Conservation (phyloP, 31 red algal species). For the Odonthalia washingtoniensis region DNA sequence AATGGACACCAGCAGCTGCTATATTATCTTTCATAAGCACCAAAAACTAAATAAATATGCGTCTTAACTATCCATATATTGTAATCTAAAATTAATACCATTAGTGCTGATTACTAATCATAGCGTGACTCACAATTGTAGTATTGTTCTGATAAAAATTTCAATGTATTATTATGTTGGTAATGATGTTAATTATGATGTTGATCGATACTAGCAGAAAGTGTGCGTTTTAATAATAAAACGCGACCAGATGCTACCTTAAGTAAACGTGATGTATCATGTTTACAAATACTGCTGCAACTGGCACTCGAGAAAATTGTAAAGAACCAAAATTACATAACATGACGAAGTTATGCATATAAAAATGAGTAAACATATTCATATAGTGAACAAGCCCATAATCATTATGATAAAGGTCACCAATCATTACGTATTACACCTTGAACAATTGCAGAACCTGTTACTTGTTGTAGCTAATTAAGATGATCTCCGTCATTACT, state of each 20-base stretch:
- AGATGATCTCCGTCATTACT: no score
- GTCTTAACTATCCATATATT: conserved; percentile 87
- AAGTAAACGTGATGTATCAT: no score
- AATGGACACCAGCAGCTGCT: conserved; percentile 83
- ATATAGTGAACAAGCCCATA: conserved; percentile 71
- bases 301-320: no score
- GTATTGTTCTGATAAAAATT: no score
- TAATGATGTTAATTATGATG: no score
- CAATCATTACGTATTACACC: conserved; percentile 63
- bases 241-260: conserved; percentile 73
- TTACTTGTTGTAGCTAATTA: no score
- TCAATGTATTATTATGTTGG: background rate
- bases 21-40: conserved; percentile 66
- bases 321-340: no score
- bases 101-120: conserved; percentile 68
- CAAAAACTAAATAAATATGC: conserved; percentile 63
- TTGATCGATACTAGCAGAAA: conserved; percentile 7
- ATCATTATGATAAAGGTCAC: conserved; percentile 56
- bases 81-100: conserved; percentile 75
- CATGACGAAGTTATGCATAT: conserved; percentile 44
- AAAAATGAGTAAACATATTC: conserved; percentile 28
- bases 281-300: no score
- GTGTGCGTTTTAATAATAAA: conserved; percentile 59
- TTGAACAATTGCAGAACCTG: conserved; percentile 78
- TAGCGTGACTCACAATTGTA: conserved; percentile 32